These are phyloP conservation scores for Clavispora phyllophila DNA, from an alignment of 805 yeast species.

Conservation along the genomic window DNA sequence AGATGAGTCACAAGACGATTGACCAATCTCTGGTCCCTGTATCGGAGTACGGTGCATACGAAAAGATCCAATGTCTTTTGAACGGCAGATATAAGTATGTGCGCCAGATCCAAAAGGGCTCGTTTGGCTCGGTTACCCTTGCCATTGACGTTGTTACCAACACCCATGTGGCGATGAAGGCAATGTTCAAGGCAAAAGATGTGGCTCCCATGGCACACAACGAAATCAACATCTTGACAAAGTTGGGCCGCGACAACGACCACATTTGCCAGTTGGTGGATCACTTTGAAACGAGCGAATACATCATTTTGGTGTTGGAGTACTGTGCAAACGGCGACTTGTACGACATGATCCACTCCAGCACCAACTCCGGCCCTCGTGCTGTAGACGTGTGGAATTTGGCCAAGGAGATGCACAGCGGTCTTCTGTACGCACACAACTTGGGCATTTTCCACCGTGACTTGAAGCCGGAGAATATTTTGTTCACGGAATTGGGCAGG, in stretches of 20 bases:
- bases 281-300: constrained; percentile 48
- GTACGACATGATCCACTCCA: constrained; percentile 47
- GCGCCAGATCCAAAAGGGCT: constrained; percentile 48
- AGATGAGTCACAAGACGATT: not conserved
- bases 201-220: constrained; percentile 47
- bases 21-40: not conserved
- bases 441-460: constrained; percentile 64
- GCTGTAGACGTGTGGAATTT: constrained; percentile 30
- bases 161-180: constrained; percentile 48
- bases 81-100: constrained; percentile 39
- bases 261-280: constrained; percentile 58
- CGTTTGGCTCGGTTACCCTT: constrained; percentile 57
- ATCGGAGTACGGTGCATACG: constrained; percentile 37
- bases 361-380: constrained; percentile 8
- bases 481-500: constrained; percentile 46
- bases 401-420: constrained; percentile 48
- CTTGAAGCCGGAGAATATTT: constrained; percentile 67
- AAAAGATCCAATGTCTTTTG: constrained; percentile 28
- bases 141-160: constrained; percentile 36
- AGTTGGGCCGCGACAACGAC: constrained; percentile 38
- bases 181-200: constrained; percentile 42
- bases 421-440: constrained; percentile 51
- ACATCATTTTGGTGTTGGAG: constrained; percentile 57
- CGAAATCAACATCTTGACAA: constrained; percentile 42
- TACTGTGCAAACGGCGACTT: constrained; percentile 64